These are phyloP conservation scores for Rosa multiflora DNA, from an alignment of 306 rosid species.

Conservation along the genomic window DNA sequence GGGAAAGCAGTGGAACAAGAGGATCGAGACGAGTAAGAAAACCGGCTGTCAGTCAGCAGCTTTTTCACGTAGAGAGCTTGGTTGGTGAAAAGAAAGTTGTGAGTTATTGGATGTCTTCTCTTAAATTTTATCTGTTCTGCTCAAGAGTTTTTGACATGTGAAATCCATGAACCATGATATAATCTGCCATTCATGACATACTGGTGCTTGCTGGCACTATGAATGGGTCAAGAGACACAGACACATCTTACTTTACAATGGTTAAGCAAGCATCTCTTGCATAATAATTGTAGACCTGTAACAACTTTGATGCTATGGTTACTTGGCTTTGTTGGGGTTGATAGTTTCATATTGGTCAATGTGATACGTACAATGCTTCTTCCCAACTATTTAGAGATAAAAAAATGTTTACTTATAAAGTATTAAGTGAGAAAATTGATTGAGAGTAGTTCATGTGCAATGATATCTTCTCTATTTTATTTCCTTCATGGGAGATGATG, in stretches of 20 bases:
- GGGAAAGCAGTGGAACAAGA: conserved; percentile 9
- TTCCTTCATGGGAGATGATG: conserved; percentile 2
- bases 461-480: neutral
- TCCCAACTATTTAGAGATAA: neutral
- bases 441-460: neutral
- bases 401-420: neutral
- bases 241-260: neutral
- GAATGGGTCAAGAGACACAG: neutral
- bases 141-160: no score
- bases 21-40: conserved; percentile 19
- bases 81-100: conserved; percentile 18
- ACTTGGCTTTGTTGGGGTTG: neutral
- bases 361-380: neutral
- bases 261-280: neutral
- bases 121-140: conserved; percentile 2
- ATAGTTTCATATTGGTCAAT: neutral
- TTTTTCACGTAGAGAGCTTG: conserved; percentile 11
- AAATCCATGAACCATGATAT: neutral
- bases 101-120: conserved; percentile 23
- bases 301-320: neutral
- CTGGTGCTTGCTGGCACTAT: neutral
- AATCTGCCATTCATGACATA: conserved; percentile 7
- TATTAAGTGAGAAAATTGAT: neutral
- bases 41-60: conserved; percentile 25
- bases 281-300: neutral